Conservation (phyloP, 192 early-diverging fungal species). For the Backusella sp. region DNA sequence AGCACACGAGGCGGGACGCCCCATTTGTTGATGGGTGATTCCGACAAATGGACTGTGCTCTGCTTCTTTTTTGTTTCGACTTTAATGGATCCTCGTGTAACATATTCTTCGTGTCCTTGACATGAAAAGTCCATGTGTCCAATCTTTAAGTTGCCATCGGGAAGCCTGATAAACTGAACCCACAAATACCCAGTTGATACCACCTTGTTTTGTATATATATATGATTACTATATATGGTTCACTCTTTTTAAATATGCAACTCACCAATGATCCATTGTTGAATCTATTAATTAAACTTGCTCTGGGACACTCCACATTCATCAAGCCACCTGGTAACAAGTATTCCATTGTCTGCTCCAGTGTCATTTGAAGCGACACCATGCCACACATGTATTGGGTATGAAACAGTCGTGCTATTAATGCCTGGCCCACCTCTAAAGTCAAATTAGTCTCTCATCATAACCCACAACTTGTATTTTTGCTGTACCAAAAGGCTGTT, state of each 20-base stretch:
- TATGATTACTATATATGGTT: not conserved
- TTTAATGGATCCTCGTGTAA: conserved; percentile 1
- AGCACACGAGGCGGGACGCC: conserved; percentile 12
- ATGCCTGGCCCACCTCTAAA: conserved; percentile 11
- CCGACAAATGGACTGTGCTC: not conserved
- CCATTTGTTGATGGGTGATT: conserved; percentile 23
- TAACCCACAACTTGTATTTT: no score
- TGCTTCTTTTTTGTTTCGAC: conserved; percentile 14
- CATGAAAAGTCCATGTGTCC: conserved; percentile 21
- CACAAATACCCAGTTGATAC: conserved; percentile 20
- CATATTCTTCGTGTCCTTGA: conserved; percentile 21
- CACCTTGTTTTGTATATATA: not conserved
- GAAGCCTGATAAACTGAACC: conserved; percentile 16
- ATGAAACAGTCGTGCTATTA: conserved; percentile 21
- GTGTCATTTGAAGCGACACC: conserved; percentile 17
- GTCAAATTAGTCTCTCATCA: not conserved
- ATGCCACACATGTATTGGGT: conserved; percentile 28
- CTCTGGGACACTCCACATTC: conserved; percentile 27
- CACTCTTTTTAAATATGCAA: not conserved
- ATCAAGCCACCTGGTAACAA: conserved; percentile 17
- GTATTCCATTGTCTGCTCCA: conserved; percentile 26
- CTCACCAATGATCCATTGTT: conserved; percentile 22
- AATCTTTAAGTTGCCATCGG: conserved; percentile 13
- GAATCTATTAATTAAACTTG: conserved; percentile 22
- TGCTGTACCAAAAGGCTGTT: conserved; percentile 1